Evolutionary conservation across 371 early-diverging fungal species (phyloP), one percentile per base, ranked within the genome.

Genomic region (Syncephalastrum contaminatum): DNA sequence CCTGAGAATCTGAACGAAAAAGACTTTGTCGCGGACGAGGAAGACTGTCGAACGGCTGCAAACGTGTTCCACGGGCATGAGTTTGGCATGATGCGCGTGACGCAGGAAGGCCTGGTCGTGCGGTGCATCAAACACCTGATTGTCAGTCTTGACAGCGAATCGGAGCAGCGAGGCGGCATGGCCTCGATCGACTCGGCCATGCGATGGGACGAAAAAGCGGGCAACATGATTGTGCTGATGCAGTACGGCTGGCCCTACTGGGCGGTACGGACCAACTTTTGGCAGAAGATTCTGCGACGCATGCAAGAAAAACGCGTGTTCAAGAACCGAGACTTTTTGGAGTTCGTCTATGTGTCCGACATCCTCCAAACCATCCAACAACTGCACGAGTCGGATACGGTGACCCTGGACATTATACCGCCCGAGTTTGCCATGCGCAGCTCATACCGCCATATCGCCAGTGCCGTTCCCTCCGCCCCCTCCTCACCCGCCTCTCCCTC

Each of bases 191-290:
- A 77, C 51, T 69, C 77, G 6, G 77, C 77, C 2, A 60, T 77
- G 49, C 66, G 70, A 44, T 77, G 77, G 77, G 77, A 77, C 18
- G 75, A 75, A 47, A 69, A 72, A 22, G 73, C 75, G 1, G 78
- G 78, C 8, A 72, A 72, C 16, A 74, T 77, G 66, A 69, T 77
- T 56, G 78, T 77, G 3, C 43, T 74, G 49, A 75, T 77, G 75
- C 78, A 77, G 53, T 75, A 69, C 58, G 78, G 78, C 18, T 77
- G 78, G 78, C 78, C 75, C 5, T 77, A 77, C 44, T 77, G 78
- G 78, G 63, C 58, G n/a, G 56, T 68, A 22, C 56, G 63, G 39
- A 77, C 77, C 20, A 69, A 69, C 36, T 58, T 73, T 4, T 77
- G 77, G 73, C 52, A 67, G 16, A 70, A 71, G 21, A 71, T 73